Base-by-base conservation (phyloP, 495 filamentous ascomycete species). In the Lindgomyces ingoldianus region DNA sequence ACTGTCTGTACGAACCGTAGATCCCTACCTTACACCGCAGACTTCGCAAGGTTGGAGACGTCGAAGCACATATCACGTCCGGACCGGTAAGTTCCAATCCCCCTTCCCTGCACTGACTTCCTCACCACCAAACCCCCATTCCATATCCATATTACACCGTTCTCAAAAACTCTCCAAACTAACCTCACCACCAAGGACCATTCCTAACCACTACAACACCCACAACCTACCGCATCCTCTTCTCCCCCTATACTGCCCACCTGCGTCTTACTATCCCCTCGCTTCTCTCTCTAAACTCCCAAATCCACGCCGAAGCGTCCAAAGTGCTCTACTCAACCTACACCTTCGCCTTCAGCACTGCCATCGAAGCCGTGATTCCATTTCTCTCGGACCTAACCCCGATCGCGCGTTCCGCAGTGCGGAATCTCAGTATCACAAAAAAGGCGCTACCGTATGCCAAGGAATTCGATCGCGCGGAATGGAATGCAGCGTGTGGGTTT, bases 361-460 rank as follows among this genome's bases (percentile, higher is more conserved):
- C 82, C 67, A 71, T 85, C 65, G 83, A 84, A 67, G 78, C 82
- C 42, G 75, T 83, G 12, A 72, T 78, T n/a, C 81, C 82, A 8
- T 85, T 85, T 72, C 75, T 84, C 56, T 73, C 71, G 14, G 83
- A 85, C 69, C 75, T 84, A 18, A 80, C 79, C n/a, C 72, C 73
- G 24, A 53, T 50, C 12, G 75, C 78, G 22, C 78, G 79, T 48
- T 55, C 63, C 14, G 74, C 77, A 25, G 73, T 85, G 50, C 73
- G 71, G 18, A 68, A 72, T 36, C 73, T 85, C 26, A 70, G 73
- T 14, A 39, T 85, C 21, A 74, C 79, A 26, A 85, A 85, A 70
- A 76, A 77, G 60, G 79, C 77, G 3, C 72, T 79, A 3, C 73
- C 79, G 21, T 79, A 76, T 52, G 74, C 74, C 18, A 77, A 77